These are phyloP conservation scores for Apiotrichum gamsii DNA, from an alignment of 1,284 basidiomycete species.

Conservation along the genomic window DNA sequence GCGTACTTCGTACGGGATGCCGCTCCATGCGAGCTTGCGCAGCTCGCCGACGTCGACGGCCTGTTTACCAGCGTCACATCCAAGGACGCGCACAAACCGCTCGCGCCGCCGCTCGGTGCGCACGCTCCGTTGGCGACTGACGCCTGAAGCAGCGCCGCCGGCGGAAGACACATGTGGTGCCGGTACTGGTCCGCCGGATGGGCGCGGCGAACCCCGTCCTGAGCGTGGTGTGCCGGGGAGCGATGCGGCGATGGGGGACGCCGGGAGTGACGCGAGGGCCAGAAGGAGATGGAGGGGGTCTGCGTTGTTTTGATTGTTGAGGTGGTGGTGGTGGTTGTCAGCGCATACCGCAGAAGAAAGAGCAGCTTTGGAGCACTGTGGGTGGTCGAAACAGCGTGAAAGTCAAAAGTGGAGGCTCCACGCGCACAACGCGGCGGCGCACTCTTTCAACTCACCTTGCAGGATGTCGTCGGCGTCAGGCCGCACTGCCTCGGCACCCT, in stretches of 20 bases:
- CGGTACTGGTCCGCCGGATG: neutral
- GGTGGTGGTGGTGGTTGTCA: too few species aligned
- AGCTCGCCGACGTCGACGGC: constrained; percentile 53
- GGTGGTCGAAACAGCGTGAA: too few species aligned
- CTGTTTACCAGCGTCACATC: neutral
- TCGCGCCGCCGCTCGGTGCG: constrained; percentile 43
- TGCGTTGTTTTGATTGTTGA: too few species aligned
- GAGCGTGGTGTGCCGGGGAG: neutral
- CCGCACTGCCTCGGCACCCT: constrained; percentile 53
- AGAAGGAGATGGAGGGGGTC: constrained; percentile 54
- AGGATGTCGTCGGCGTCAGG: constrained; percentile 66
- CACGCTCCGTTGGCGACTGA: constrained; percentile 61
- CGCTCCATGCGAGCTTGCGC: constrained; percentile 89
- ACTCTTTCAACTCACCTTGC: constrained; percentile 53
- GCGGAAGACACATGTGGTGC: neutral
- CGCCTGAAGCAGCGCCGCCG: constrained; percentile 4
- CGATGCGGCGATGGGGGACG: neutral
- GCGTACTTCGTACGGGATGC: constrained; percentile 79
- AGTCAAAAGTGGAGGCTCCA: too few species aligned
- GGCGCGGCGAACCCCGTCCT: neutral
- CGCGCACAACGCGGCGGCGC: too few species aligned
- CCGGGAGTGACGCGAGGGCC: constrained; percentile 13
- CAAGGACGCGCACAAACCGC: constrained; percentile 39
- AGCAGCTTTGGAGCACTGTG: too few species aligned
- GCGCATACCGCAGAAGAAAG: too few species aligned